phyloP scores from a whole-genome alignment of 495 filamentous ascomycete genomes.

The Lepraria neglecta region DNA sequence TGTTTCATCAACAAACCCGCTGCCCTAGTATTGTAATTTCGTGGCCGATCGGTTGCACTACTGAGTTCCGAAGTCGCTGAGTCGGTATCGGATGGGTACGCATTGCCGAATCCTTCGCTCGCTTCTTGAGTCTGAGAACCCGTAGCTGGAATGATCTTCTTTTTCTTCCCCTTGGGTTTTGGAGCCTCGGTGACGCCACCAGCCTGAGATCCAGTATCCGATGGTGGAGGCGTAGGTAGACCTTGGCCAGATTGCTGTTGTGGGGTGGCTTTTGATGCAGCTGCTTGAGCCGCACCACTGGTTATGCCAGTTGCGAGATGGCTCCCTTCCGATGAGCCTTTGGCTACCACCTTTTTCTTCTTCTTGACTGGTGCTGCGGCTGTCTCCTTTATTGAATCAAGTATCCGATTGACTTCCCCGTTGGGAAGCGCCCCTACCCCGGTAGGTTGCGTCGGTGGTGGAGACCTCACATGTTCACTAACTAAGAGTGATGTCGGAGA shows the following conservation, averaged over 20 bases:
- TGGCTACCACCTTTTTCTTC: slow-evolving; percentile 44
- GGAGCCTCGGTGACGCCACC: slow-evolving; percentile 14
- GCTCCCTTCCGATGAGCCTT: slow-evolving; percentile 40
- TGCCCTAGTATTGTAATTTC: slow-evolving; percentile 25
- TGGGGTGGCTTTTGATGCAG: slow-evolving; percentile 28
- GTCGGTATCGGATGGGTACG: slow-evolving; percentile 31
- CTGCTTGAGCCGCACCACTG: slow-evolving; percentile 34
- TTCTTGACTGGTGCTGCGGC: slow-evolving; percentile 47
- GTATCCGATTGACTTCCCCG: slow-evolving; percentile 32
- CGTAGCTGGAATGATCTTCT: slow-evolving; percentile 18
- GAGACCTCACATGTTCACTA: slow-evolving; percentile 37
- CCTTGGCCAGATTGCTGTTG: slow-evolving; percentile 4
- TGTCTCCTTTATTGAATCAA: slow-evolving; percentile 39
- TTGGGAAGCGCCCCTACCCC: slow-evolving; percentile 24
- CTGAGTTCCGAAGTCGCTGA: slow-evolving; percentile 29
- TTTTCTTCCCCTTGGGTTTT: slow-evolving; percentile 29
- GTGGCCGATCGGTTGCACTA: slow-evolving; percentile 24
- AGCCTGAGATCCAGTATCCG: slow-evolving; percentile 25
- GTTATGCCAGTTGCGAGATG: slow-evolving; percentile 37
- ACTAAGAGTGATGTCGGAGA: slow-evolving; percentile 31
- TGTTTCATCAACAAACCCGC: slow-evolving; percentile 41
- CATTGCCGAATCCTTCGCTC: slow-evolving; percentile 20
- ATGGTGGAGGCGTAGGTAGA: slow-evolving; percentile 17
- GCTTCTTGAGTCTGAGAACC: slow-evolving; percentile 8
- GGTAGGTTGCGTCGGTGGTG: slow-evolving; percentile 23